These are phyloP conservation scores for Solanum medicagineum DNA, from an alignment of 257 asterid genomes.

Conservation along the genomic window DNA sequence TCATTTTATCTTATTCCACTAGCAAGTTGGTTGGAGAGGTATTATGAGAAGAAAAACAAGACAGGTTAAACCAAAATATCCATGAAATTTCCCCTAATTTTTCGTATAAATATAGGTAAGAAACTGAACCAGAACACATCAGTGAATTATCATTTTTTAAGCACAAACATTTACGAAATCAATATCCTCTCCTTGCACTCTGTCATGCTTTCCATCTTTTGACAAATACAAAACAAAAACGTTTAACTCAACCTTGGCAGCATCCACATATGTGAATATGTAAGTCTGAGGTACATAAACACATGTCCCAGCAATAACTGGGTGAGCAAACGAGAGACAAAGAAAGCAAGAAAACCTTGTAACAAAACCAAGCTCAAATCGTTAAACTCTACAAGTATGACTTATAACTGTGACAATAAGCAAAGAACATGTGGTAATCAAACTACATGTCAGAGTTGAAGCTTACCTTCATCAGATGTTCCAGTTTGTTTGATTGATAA, in stretches of 20 bases:
- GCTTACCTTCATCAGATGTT: constrained; percentile 93
- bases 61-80: background rate
- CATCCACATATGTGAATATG: background rate
- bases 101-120: background rate
- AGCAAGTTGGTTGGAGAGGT: background rate
- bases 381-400: background rate
- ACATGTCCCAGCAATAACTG: background rate
- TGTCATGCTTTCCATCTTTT: background rate
- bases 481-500: constrained; percentile 84
- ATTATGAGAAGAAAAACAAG: background rate
- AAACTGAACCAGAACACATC: background rate
- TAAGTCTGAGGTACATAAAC: background rate
- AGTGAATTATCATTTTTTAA: background rate
- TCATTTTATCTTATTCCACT: background rate
- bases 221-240: background rate
- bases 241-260: background rate
- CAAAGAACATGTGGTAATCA: background rate
- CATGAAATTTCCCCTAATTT: background rate
- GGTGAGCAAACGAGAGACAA: background rate
- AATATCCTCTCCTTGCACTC: background rate
- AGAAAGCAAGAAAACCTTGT: background rate
- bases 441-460: background rate
- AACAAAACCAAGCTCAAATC: background rate
- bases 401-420: background rate
- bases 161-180: background rate